Base-by-base conservation (phyloP, 768 basidiomycete genomes). In the Tremella fuciformis region DNA sequence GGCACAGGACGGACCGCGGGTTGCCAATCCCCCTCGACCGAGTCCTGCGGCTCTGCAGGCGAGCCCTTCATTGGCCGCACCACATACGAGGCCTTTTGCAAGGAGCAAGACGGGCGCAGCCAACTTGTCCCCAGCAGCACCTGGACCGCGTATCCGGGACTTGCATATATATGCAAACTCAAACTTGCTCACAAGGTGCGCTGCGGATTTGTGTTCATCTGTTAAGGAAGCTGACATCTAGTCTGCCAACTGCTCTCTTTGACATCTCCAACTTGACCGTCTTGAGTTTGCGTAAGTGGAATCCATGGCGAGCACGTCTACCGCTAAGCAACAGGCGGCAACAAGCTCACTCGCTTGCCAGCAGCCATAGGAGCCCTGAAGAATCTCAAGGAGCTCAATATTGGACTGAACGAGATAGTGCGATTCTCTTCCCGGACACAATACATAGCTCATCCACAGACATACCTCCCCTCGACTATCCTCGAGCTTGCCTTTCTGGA, bases 231-330 rank as follows among this genome's bases (percentile, higher is more conserved):
- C 51, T 52, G 51, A 52, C 38, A 11, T 3, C 18, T 9, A 73
- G 75, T 52, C 58, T 76, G 2, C 75, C 75, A 3, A 70, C 61
- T 29, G 70, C 75, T 1, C 46, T 76, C 46, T 76, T 76, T 50
- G 71, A 73, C 18, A 58, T 76, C 1, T 44, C 63, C 1, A 74
- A 74, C 53, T 59, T 76, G 16, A 70, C 68, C 3, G 52, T 69
- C 11, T 58, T 74, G 8, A 63, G 62, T 48, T 55, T 76, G 11
- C 53, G 75, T 70, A 24, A 62, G 71, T 66, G 13, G 8, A 13
- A 25, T 1, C 19, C 21, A 34, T 19, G 21, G 1, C 38, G 13
- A 38, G 25, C 16, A n/a, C 19, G 15, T 39, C 47, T n/a, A 9
- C 13, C 8, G 38, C 38, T 57, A 51, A 55, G 9, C 21, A 49